A percentile compares a stretch with the other conserved stretches of the same genome.
Evolutionary conservation across 306 rosid genomes (phyloP).

Genomic region (Alnus rubra): DNA sequence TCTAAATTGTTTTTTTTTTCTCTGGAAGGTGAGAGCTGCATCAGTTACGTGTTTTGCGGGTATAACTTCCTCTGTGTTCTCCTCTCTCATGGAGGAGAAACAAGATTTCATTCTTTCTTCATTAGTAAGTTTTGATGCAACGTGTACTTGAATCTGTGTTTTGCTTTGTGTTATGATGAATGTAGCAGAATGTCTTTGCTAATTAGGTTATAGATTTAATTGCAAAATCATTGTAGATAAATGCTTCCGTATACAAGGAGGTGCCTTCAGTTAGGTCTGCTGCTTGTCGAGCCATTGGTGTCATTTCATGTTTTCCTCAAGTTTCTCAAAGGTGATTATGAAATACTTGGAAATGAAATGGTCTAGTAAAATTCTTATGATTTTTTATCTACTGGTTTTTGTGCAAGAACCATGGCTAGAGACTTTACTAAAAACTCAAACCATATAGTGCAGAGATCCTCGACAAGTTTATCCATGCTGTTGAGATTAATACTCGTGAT

Average conservation of each 20-base stretch:
- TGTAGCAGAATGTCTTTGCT: conserved; percentile 17
- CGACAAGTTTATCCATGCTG: conserved; percentile 70
- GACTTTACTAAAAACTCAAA: conserved; percentile 25
- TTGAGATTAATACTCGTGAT: conserved; percentile 75
- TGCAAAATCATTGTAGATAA: conserved; percentile 49
- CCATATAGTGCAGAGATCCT: conserved; percentile 81
- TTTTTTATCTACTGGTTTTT: conserved; percentile 20
- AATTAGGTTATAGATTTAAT: neutral
- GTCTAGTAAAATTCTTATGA: conserved; percentile 1
- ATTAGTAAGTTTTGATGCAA: conserved; percentile 54
- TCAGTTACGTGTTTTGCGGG: conserved; percentile 96
- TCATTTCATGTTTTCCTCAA: conserved; percentile 87
- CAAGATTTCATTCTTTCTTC: conserved; percentile 64
- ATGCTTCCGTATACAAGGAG: conserved; percentile 58
- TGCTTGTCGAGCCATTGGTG: conserved; percentile 96
- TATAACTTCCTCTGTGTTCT: conserved; percentile 80
- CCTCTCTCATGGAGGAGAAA: conserved; percentile 59
- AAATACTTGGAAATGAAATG: conserved; percentile 13
- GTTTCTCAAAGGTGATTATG: conserved; percentile 77
- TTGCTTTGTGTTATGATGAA: conserved; percentile 15
- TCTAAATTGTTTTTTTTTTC: conserved; percentile 22
- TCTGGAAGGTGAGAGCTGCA: conserved; percentile 85
- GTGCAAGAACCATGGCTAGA: conserved; percentile 1
- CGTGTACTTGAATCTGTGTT: conserved; percentile 15
- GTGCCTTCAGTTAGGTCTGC: conserved; percentile 86